Conservation (phyloP, 139 green algal genomes). For the Haematococcus lacustris region DNA sequence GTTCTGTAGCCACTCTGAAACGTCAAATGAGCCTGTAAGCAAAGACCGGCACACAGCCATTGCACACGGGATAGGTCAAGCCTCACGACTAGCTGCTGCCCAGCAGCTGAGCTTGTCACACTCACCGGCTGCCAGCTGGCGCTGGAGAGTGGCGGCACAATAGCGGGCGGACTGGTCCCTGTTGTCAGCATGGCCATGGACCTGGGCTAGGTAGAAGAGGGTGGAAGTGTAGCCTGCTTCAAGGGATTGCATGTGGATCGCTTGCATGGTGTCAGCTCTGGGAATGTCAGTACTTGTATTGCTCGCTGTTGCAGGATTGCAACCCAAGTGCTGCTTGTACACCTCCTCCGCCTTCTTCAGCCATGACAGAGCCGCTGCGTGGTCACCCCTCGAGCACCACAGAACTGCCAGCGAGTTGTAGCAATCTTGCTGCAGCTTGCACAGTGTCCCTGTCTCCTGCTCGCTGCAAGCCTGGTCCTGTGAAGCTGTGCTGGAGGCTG, state of each 20-base stretch:
- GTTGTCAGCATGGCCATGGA: conserved; percentile 18
- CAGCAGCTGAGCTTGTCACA: neutral
- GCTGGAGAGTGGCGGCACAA: conserved; percentile 44
- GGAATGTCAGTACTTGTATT: neutral
- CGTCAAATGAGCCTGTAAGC: conserved; percentile 23
- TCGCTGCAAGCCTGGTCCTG: neutral
- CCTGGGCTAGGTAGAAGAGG: conserved; percentile 44
- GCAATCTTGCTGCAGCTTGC: neutral
- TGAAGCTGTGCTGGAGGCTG: neutral
- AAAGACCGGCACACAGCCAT: neutral
- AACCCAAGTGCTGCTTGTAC: conserved; percentile 8
- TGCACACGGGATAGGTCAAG: too few species aligned
- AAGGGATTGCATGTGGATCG: neutral
- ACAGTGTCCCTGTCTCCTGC: neutral
- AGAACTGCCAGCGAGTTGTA: conserved; percentile 43
- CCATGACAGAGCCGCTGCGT: conserved; percentile 6
- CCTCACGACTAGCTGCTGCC: too few species aligned
- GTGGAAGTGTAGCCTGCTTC: conserved; percentile 41
- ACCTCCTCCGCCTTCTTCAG: conserved; percentile 21
- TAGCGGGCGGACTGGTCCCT: conserved; percentile 29
- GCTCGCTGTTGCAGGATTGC: neutral
- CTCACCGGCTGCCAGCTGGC: conserved; percentile 37
- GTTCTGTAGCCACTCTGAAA: conserved; percentile 52
- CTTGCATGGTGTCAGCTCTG: neutral
- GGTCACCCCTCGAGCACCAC: conserved; percentile 19